A percentile compares a stretch with the other conserved stretches of the same genome.
phyloP scores from a whole-genome alignment of 2,329 filamentous ascomycete genomes.

The Trichoderma afroharzianum region DNA sequence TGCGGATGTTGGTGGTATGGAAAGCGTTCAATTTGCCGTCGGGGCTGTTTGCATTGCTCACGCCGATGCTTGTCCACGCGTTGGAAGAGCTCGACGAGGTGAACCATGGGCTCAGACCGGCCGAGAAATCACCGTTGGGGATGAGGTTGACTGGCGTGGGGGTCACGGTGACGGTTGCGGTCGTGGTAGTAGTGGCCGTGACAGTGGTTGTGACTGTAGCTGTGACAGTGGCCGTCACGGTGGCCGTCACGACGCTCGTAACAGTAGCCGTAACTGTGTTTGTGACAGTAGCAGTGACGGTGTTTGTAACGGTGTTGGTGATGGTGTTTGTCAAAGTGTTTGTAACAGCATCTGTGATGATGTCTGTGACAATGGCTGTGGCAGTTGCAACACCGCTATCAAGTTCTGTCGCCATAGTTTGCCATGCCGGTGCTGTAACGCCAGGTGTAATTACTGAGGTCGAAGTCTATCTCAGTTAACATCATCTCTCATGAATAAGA shows the following conservation, averaged over 20 bases:
- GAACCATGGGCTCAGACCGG: background rate
- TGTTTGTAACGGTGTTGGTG: background rate
- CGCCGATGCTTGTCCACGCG: background rate
- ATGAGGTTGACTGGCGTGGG: background rate
- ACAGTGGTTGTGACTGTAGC: background rate
- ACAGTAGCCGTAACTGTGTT: background rate
- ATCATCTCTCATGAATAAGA: background rate
- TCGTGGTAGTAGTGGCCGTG: background rate
- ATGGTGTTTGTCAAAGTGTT: background rate
- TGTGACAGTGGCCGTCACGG: background rate
- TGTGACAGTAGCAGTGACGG: background rate
- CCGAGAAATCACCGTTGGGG: constrained; percentile 8
- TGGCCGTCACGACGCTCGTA: background rate
- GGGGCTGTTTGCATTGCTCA: background rate
- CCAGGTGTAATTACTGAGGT: background rate
- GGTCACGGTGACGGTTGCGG: background rate
- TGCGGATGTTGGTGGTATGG: background rate
- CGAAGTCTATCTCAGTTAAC: background rate
- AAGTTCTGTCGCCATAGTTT: background rate
- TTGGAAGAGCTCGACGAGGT: background rate
- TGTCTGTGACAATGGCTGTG: background rate
- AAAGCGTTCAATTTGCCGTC: background rate
- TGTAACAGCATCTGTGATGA: background rate
- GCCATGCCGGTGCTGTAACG: background rate
- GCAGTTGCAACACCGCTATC: background rate